Base-by-base conservation (phyloP, 306 rosid species). In the Glycine latifolia region DNA sequence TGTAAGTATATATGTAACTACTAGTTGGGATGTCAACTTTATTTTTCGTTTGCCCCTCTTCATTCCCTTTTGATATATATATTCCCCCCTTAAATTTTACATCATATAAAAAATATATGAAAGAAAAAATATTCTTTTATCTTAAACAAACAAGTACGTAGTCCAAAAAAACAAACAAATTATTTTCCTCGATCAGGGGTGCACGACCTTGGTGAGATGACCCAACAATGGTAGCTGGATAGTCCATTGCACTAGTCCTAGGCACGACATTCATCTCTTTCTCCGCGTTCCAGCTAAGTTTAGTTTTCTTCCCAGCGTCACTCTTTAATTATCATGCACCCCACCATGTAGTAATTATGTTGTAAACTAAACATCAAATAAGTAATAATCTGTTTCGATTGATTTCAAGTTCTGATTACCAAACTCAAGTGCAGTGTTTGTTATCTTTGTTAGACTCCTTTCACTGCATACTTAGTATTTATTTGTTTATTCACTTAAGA, bases 201-300 rank as follows among this genome's bases (percentile, higher is more conserved):
- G 63, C 63, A 58, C 63, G 31, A 58, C 35, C 63, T 61, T 59
- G 13, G 16, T 61, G 44, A 31, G 44, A 31, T 61, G 15, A 61
- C 5, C 33, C 43, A 61, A 31, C 33, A 61, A 61, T 61, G 44
- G 9, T 61, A 26, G 41, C 41, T 60, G 13, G 39, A 60, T 26
- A 17, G 11, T 26, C 31, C 31, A 26, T 26, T 26, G 31, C 31
- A 26, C 31, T 26, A 26, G 31, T 41, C 71, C 49, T 66, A 14
- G 5, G 50, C 73, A 67, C 73, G 73, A 67, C 35, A 67, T 43
- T 67, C 71, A 3, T 5, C 48, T 37, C 71, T 44, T 41, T 67
- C 54, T 67, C 35, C 54, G 73, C 54, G 73, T 67, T 67, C 73
- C 73, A 67, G 52, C 72, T 26, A 26, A 26, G 31, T 26, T 2